Evolutionary conservation across 805 yeast species (phyloP), one percentile per base, ranked within the genome.

Genomic region (Pichia kluyveri): DNA sequence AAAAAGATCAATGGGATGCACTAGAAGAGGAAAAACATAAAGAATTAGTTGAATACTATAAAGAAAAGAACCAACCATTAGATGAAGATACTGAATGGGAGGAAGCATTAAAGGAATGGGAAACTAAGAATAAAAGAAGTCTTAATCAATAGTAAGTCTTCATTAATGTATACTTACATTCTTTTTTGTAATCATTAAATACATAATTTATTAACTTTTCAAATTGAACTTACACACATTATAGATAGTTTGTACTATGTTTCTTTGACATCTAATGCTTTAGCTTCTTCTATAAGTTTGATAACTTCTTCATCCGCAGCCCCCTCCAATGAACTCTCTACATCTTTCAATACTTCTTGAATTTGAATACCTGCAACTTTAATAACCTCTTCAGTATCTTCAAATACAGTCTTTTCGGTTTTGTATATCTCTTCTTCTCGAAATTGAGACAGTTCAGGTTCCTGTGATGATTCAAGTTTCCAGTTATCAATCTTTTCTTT

Each of bases 71-170:
- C 5, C 69, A 70, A 53, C 68, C 72, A 11, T 65, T 78, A 14
- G 71, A 76, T 28, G 79, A 73, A 19, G 90, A 82, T 19, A 82
- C 79, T 49, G 88, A 85, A 56, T 83, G 90, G 88, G 85, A 82
- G 38, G 66, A 65, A 18, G 80, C 83, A 2, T 60, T 82, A 36
- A 69, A 70, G 44, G 76, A 79, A n/a, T 82, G 83, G 81, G 82
- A 76, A 47, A n/a, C 19, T 1, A 55, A 47, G 18, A 60, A 60
- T 23, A 53, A 51, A n/a, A 51, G 39, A 43, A 15, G 51, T 6
- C 49, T 43, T 27, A 11, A 34, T 19, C 53, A 48, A 42, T 54
- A 31, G 30, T 23, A 23, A 23, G 26, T 23, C 5, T 4, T 23
- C 26, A 23, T 37, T 34, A 23, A 18, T 12, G 18, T 34, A 12